Evolutionary conservation across 257 asterid genomes (phyloP), one percentile per base, ranked within the genome.

Genomic region (Plantago ovata): DNA sequence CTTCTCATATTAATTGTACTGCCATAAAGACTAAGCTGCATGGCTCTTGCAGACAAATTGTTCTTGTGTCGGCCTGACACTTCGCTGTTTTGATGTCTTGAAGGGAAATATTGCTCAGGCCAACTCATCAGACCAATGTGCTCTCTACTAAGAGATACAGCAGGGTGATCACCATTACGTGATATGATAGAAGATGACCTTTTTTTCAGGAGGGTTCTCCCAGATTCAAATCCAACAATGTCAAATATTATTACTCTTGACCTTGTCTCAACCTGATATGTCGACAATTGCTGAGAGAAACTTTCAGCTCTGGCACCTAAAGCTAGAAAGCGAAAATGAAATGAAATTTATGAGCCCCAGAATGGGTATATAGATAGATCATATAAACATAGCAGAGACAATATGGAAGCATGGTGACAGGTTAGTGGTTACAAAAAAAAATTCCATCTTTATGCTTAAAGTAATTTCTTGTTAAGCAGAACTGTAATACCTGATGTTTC

Each of bases 21-120:
- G 14, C 98, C 97, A 42, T 19, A 93, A 55, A 79, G 73, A 85
- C 88, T 75, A 24, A 84, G 80, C 75, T 89, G 91, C 95, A 84
- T 69, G 38, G 95, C 95, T 57, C 78, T 78, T 19, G 94, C 69
- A 42, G 98, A 86, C 72, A 84, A 75, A 71, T 73, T 77, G 65
- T 60, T 70, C n/a, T 49, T 73, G 44, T 63, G 75, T 57, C 48
- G 81, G 65, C 66, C 64, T 28, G 62, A 39, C 53, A n/a, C 67
- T 61, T 70, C 84, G 39, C 15, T 46, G 58, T 70, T 74, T 24
- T 47, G 75, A 55, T 32, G 71, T 49, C 47, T 67, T 15, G 72
- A 58, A 28, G 76, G 53, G 60, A 22, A 71, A 60, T 58, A 53
- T 24, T 69, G 83, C 62, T 81, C 82, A 13, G 94, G 94, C 95